A percentile compares a stretch with the other conserved stretches of the same genome.
Conservation (phyloP, 345 rosid genomes). For the Camelina hispida region DNA sequence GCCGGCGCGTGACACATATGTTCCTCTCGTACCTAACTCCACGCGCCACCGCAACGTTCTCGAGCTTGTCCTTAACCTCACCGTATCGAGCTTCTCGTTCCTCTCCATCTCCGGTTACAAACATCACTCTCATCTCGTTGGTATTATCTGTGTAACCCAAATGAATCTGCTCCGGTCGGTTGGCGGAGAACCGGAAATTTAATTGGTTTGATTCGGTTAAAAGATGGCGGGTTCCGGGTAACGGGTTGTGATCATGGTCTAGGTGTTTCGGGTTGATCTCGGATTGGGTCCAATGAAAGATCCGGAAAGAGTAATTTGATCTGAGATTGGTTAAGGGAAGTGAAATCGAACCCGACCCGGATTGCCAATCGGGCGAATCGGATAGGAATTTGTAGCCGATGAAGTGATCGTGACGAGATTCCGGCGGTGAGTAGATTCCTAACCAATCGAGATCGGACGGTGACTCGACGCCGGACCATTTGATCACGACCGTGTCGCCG, state of each 20-base stretch:
- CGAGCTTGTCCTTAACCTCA: constrained; percentile 52
- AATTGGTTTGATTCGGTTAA: constrained; percentile 57
- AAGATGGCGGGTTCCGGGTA: constrained; percentile 68
- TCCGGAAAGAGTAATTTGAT: constrained; percentile 82
- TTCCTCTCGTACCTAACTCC: constrained; percentile 76
- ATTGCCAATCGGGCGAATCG: constrained; percentile 57
- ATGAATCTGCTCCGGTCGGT: constrained; percentile 83
- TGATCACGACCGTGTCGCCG: constrained; percentile 61
- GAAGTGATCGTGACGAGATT: constrained; percentile 67
- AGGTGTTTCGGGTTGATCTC: constrained; percentile 61
- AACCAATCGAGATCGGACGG: constrained; percentile 89
- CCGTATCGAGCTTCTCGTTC: constrained; percentile 74
- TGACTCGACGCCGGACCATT: constrained; percentile 73
- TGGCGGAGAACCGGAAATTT: constrained; percentile 48
- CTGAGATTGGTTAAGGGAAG: constrained; percentile 76
- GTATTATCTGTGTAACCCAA: constrained; percentile 61
- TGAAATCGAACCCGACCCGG: constrained; percentile 79
- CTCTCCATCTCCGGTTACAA: constrained; percentile 65
- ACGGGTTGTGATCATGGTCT: constrained; percentile 85
- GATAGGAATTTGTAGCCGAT: constrained; percentile 82
- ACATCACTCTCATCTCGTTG: constrained; percentile 91
- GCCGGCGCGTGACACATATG: constrained; percentile 90
- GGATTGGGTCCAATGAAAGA: constrained; percentile 80
- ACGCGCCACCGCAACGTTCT: constrained; percentile 48
- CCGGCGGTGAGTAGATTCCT: constrained; percentile 88